Percentiles rank a stretch among this genome's conserved stretches.
Conservation (phyloP, 1,284 basidiomycete species). For the Volvariella surrecta region DNA sequence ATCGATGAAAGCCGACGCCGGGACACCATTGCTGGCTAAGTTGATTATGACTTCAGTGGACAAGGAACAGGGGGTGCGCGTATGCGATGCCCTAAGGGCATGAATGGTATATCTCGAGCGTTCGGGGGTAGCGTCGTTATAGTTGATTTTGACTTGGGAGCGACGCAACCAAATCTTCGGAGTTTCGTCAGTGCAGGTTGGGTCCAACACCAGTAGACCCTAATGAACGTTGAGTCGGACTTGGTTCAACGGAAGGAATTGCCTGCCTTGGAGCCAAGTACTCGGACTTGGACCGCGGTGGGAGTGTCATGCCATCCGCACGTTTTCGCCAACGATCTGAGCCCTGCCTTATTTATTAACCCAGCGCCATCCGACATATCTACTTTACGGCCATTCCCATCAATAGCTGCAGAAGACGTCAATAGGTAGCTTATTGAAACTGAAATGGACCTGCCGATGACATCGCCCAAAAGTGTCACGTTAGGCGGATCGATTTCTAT, state of each 20-base stretch:
- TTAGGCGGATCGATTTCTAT: too few relatives aligned
- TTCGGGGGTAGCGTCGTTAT: constrained; percentile 23
- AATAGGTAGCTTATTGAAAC: constrained; percentile 1
- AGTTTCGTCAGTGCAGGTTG: constrained; percentile 18
- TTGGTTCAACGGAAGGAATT: neutral
- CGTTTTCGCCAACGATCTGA: constrained; percentile 22
- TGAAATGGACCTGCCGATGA: constrained; percentile 28
- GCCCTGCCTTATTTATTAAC: constrained; percentile 30
- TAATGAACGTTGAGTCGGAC: constrained; percentile 12
- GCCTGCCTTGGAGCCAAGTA: constrained; percentile 36
- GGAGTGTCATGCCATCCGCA: constrained; percentile 30
- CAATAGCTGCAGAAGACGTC: constrained; percentile 12
- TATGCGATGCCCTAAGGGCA: constrained; percentile 35
- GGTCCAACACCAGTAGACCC: constrained; percentile 36
- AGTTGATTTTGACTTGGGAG: constrained; percentile 42
- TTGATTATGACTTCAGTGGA: constrained; percentile 43
- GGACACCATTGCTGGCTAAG: constrained; percentile 42
- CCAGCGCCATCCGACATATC: constrained; percentile 52
- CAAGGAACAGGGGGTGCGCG: constrained; percentile 30
- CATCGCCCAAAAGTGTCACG: constrained; percentile 19
- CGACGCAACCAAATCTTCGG: constrained; percentile 32
- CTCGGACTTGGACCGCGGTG: constrained; percentile 40
- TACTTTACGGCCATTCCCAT: constrained; percentile 16
- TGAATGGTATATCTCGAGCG: constrained; percentile 35
- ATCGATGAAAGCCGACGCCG: constrained; percentile 24